These are phyloP conservation scores for Aquilaria sinensis DNA, from an alignment of 345 rosid genomes.

Conservation along the genomic window DNA sequence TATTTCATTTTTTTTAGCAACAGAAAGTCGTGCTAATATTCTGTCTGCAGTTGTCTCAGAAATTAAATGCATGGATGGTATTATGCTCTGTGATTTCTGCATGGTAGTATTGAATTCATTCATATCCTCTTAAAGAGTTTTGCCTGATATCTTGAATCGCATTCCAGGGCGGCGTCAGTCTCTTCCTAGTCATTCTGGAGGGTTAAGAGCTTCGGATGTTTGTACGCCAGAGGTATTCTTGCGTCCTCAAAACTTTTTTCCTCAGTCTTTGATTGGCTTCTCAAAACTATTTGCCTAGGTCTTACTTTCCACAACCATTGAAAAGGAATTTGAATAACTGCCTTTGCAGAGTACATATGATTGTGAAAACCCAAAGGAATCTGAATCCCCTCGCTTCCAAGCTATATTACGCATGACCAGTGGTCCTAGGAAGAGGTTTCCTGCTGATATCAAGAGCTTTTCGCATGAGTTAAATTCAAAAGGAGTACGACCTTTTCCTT, in stretches of 20 bases:
- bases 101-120: conserved; percentile 1
- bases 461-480: conserved; percentile 99
- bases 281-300: too few relatives aligned
- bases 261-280: background rate
- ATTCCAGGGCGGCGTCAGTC: conserved; percentile 46
- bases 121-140: conserved; percentile 12
- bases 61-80: background rate
- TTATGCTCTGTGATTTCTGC: background rate
- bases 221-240: conserved; percentile 86
- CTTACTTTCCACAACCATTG: too few relatives aligned
- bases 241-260: conserved; percentile 11
- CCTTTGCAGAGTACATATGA: conserved; percentile 52
- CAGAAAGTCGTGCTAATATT: background rate
- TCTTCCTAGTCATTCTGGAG: conserved; percentile 51
- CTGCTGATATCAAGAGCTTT: conserved; percentile 95
- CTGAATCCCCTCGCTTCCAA: conserved; percentile 99
- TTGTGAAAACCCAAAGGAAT: conserved; percentile 84
- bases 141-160: conserved; percentile 20
- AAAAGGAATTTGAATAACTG: background rate
- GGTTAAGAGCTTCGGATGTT: conserved; percentile 65
- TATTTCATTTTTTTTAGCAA: background rate
- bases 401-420: conserved; percentile 94
- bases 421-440: conserved; percentile 93
- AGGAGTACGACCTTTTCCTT: conserved; percentile 96
- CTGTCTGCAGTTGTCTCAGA: background rate